Percentiles rank a stretch among this genome's conserved stretches.
These are phyloP conservation scores for Beta macrorhiza DNA, from an alignment of 179 eudicot genomes.

Conservation along the genomic window DNA sequence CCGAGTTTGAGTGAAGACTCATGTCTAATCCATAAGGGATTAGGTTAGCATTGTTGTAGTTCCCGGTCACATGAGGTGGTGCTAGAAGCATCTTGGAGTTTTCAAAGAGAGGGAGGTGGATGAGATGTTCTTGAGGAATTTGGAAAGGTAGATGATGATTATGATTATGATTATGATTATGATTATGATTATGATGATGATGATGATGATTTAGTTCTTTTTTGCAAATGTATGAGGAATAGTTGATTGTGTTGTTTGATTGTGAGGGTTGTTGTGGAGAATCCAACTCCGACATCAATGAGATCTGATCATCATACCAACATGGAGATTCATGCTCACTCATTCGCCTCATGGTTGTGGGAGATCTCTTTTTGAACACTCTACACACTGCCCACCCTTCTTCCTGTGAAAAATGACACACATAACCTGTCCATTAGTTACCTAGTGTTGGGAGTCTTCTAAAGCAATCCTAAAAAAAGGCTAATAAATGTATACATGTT, in stretches of 20 bases:
- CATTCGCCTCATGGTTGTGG: slow-evolving; percentile 48
- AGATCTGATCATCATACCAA: slow-evolving; percentile 76
- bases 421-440: neutral
- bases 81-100: slow-evolving; percentile 23
- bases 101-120: slow-evolving; percentile 27
- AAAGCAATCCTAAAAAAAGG: neutral
- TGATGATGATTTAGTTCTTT: slow-evolving; percentile 34
- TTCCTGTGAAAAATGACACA: slow-evolving; percentile 48
- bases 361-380: slow-evolving; percentile 67
- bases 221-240: slow-evolving; percentile 36
- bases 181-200: slow-evolving; percentile 2
- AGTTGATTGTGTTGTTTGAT: slow-evolving; percentile 29
- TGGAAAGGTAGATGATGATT: slow-evolving; percentile 19
- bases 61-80: slow-evolving; percentile 16
- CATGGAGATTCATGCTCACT: slow-evolving; percentile 50
- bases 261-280: slow-evolving; percentile 55
- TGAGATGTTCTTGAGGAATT: slow-evolving; percentile 26
- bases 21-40: slow-evolving; percentile 19
- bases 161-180: slow-evolving; percentile 1
- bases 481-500: neutral
- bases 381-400: slow-evolving; percentile 90
- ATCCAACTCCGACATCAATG: slow-evolving; percentile 62
- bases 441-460: too few species aligned
- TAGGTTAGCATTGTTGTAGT: slow-evolving; percentile 17
- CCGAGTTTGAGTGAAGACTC: slow-evolving; percentile 14